Conservation (phyloP, 441 rosid genomes). For the Arabidopsis lyrata region DNA sequence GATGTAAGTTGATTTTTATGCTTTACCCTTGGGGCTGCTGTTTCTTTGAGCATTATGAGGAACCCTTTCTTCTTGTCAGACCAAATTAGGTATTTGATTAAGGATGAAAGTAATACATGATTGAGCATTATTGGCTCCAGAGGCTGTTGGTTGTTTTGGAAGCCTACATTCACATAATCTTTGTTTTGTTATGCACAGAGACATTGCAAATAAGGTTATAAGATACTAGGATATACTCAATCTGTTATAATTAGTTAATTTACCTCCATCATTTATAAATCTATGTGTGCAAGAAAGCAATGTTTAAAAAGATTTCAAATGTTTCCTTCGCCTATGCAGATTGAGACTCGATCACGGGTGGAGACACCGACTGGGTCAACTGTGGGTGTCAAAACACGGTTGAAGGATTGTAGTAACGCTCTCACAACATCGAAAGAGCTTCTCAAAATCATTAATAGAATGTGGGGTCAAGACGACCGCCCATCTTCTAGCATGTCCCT, state of each 20-base stretch:
- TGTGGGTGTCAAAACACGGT: conserved; percentile 68
- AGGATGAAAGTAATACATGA: conserved; percentile 3
- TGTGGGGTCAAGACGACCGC: conserved; percentile 92
- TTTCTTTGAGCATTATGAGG: not conserved
- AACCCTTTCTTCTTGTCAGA: not conserved
- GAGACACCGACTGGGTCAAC: conserved; percentile 82
- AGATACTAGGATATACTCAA: not conserved
- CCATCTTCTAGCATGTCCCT: conserved; percentile 95
- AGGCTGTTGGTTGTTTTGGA: conserved; percentile 19
- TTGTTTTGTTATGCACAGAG: not conserved
- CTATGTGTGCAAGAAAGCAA: not conserved
- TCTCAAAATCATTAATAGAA: conserved; percentile 88
- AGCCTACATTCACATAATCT: not conserved
- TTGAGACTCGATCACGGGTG: conserved; percentile 81
- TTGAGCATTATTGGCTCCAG: conserved; percentile 2
- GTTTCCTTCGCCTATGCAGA: conserved; percentile 53
- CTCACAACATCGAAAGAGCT: conserved; percentile 96
- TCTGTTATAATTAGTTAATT: not conserved
- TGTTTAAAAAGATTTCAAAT: conserved; percentile 3
- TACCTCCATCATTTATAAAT: conserved; percentile 4
- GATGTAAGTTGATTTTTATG: conserved; percentile 59
- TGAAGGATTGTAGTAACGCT: conserved; percentile 93
- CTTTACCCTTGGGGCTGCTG: conserved; percentile 5
- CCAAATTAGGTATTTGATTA: conserved; percentile 6
- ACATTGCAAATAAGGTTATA: not conserved